Conservation (phyloP, 345 rosid species). For the Raphanus sativus region DNA sequence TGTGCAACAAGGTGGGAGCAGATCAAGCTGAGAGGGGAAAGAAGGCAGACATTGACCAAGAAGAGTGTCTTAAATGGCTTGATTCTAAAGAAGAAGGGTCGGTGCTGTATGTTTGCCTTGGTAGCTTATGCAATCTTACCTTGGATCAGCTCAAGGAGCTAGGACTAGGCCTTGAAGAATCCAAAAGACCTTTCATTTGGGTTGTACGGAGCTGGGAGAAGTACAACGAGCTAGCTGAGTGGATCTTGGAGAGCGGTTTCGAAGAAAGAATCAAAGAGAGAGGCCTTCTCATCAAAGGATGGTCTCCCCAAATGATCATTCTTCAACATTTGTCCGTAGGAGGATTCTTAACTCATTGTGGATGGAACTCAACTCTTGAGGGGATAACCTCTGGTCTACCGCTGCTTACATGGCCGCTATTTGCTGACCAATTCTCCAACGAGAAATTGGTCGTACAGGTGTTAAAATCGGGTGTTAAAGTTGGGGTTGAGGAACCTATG, state of each 20-base stretch:
- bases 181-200: background rate
- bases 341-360: background rate
- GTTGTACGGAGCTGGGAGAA: background rate
- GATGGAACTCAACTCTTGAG: background rate
- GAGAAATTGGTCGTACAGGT: background rate
- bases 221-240: background rate
- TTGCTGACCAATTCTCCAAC: background rate
- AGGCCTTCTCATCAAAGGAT: background rate
- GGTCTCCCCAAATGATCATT: background rate
- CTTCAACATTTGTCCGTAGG: background rate
- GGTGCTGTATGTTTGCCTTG: background rate
- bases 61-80: background rate
- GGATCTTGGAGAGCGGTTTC: background rate
- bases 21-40: background rate
- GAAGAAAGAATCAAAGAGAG: background rate
- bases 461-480: background rate
- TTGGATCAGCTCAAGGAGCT: background rate
- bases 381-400: background rate
- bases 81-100: background rate
- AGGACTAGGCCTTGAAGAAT: background rate
- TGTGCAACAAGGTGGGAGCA: conserved; percentile 1
- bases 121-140: background rate
- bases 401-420: background rate
- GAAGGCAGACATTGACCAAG: background rate
- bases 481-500: background rate